Evolutionary conservation across 1,284 basidiomycete species (phyloP).

Genomic region (Schizophyllum amplum): DNA sequence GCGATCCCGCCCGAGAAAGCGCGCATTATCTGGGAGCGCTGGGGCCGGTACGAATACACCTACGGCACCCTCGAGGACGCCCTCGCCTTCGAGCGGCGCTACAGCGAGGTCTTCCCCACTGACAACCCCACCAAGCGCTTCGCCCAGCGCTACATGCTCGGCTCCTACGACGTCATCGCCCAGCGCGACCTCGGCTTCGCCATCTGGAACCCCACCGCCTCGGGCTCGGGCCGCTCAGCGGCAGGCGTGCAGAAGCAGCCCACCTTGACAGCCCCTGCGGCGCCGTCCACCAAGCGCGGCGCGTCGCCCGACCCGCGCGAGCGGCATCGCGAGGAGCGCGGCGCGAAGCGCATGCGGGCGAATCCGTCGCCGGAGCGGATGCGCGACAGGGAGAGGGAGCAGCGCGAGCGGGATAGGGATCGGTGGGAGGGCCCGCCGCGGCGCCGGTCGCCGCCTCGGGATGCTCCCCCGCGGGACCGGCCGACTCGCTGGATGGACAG

Average conservation of each 20-base stretch:
- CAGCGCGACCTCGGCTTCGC: constrained; percentile 81
- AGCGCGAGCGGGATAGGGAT: constrained; percentile 30
- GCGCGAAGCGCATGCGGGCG: constrained; percentile 49
- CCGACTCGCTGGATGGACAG: constrained; percentile 32
- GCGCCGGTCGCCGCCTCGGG: constrained; percentile 29
- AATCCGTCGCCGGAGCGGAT: constrained; percentile 33
- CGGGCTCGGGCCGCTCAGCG: background rate
- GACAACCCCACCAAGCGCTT: constrained; percentile 90
- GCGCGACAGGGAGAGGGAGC: constrained; percentile 35
- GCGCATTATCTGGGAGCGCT: constrained; percentile 88
- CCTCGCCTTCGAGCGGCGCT: constrained; percentile 82
- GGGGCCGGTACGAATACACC: constrained; percentile 93
- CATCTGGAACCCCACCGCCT: constrained; percentile 2
- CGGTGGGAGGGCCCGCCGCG: constrained; percentile 38
- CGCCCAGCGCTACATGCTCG: constrained; percentile 84
- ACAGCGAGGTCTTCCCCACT: constrained; percentile 81
- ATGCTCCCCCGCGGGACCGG: constrained; percentile 35
- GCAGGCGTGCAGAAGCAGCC: background rate
- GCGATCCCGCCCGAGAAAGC: constrained; percentile 78
- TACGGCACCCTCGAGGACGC: constrained; percentile 90
- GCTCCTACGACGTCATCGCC: constrained; percentile 84
- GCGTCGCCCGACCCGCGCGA: constrained; percentile 6
- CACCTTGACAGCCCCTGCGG: background rate
- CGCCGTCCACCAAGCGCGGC: background rate
- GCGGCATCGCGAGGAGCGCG: constrained; percentile 7